phyloP scores from a whole-genome alignment of 1,139 yeast species.

The Tardiomyces digboiensis region DNA sequence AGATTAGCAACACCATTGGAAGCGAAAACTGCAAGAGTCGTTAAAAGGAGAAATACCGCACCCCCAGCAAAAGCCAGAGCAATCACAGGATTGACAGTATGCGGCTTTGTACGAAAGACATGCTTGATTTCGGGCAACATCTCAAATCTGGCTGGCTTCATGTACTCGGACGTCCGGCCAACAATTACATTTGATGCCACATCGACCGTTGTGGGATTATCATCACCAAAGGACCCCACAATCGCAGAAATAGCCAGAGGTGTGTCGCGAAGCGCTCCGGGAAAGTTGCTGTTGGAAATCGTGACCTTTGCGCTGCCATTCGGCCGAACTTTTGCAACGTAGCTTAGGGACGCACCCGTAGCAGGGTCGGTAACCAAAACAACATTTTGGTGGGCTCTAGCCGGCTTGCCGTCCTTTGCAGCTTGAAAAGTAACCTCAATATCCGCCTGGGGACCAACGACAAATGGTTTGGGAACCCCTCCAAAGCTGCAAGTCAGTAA shows the following conservation, averaged over 20 bases:
- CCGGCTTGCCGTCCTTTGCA: background rate
- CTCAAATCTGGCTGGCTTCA: slow-evolving; percentile 31
- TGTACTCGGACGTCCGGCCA: slow-evolving; percentile 6
- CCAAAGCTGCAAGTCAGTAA: background rate
- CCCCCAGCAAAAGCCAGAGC: slow-evolving; percentile 48
- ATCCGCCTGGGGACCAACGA: background rate
- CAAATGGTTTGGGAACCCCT: background rate
- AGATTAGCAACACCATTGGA: slow-evolving; percentile 13
- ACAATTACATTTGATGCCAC: slow-evolving; percentile 9
- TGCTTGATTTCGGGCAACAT: slow-evolving; percentile 62
- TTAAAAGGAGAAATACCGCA: slow-evolving; percentile 30
- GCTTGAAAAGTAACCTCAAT: background rate
- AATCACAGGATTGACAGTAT: slow-evolving; percentile 43
- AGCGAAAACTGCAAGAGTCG: background rate
- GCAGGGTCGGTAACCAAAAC: background rate
- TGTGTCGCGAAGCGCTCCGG: slow-evolving; percentile 15
- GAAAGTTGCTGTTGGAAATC: slow-evolving; percentile 21
- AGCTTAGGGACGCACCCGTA: background rate
- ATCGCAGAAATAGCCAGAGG: slow-evolving; percentile 14
- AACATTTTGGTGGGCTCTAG: background rate
- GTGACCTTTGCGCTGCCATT: slow-evolving; percentile 18
- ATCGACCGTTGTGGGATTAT: slow-evolving; percentile 9
- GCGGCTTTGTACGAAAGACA: slow-evolving; percentile 48
- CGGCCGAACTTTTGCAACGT: background rate
- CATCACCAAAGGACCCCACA: slow-evolving; percentile 17